Percentiles rank a stretch among this genome's conserved stretches.
phyloP scores from a whole-genome alignment of 345 rosid genomes.

The Draba incana region DNA sequence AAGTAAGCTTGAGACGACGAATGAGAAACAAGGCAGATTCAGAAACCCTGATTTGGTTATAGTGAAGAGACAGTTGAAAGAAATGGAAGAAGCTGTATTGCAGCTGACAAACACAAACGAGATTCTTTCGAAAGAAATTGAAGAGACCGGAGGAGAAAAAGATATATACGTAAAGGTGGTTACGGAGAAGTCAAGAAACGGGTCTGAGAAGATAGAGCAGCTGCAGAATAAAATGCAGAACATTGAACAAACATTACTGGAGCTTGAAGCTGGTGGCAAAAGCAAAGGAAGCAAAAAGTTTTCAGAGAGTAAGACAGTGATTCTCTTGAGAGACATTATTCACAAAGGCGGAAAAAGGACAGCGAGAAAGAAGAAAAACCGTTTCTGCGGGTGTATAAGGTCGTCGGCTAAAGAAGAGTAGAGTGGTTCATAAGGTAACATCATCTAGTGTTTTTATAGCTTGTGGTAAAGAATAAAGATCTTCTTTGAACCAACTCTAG shows the following conservation, averaged over 20 bases:
- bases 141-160: slow-evolving; percentile 48
- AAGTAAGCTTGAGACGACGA: slow-evolving; percentile 57
- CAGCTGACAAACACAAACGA: slow-evolving; percentile 60
- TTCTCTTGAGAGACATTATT: slow-evolving; percentile 70
- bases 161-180: slow-evolving; percentile 45
- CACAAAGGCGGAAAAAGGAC: slow-evolving; percentile 52
- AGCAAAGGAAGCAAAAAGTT: slow-evolving; percentile 51
- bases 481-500: slow-evolving; percentile 18
- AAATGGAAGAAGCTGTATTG: slow-evolving; percentile 62
- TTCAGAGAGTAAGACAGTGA: slow-evolving; percentile 50
- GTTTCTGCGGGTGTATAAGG: slow-evolving; percentile 74
- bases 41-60: slow-evolving; percentile 54
- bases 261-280: slow-evolving; percentile 70
- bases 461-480: slow-evolving; percentile 4
- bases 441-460: neutral
- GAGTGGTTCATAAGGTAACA: slow-evolving; percentile 29
- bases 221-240: slow-evolving; percentile 76
- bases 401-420: slow-evolving; percentile 56
- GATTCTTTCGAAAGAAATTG: slow-evolving; percentile 53
- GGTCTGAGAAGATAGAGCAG: slow-evolving; percentile 75
- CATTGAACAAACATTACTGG: slow-evolving; percentile 58
- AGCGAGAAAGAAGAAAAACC: slow-evolving; percentile 54
- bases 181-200: slow-evolving; percentile 61
- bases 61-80: slow-evolving; percentile 66
- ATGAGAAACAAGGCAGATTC: slow-evolving; percentile 56